phyloP scores from a whole-genome alignment of 2,329 filamentous ascomycete genomes.

The Colletotrichum sp. region DNA sequence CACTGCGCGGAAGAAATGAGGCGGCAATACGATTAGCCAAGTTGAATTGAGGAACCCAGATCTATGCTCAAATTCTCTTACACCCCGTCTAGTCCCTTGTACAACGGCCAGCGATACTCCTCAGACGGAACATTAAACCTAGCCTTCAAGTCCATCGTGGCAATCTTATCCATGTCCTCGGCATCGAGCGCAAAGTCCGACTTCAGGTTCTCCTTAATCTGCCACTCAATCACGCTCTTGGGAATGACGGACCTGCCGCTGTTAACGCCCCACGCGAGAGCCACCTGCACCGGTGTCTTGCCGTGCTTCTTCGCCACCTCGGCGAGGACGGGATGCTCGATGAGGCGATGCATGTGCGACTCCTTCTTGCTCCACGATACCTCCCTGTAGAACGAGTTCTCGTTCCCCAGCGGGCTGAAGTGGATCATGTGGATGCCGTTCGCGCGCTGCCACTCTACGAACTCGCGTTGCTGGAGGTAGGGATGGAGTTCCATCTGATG shows the following conservation, averaged over 20 bases:
- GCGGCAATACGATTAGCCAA: not conserved
- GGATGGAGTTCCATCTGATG: slow-evolving; percentile 61
- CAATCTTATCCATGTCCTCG: not conserved
- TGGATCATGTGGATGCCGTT: slow-evolving; percentile 34
- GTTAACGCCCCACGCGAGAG: slow-evolving; percentile 35
- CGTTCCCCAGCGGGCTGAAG: slow-evolving; percentile 35
- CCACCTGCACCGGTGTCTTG: slow-evolving; percentile 35
- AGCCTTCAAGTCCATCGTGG: not conserved
- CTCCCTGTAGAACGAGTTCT: slow-evolving; percentile 33
- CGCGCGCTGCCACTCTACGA: slow-evolving; percentile 26
- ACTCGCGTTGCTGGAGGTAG: slow-evolving; percentile 31
- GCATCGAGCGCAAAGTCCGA: not conserved
- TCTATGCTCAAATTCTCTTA: not conserved
- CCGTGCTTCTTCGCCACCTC: slow-evolving; percentile 30
- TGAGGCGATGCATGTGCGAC: slow-evolving; percentile 30
- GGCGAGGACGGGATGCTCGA: slow-evolving; percentile 30
- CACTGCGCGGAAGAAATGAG: accelerated
- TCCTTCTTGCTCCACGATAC: slow-evolving; percentile 34
- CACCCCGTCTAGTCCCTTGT: not conserved
- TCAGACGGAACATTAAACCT: not conserved
- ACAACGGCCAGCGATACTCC: not conserved
- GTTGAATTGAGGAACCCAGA: not conserved
- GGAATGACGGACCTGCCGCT: slow-evolving; percentile 37
- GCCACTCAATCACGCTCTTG: slow-evolving; percentile 34
- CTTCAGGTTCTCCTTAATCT: not conserved